These are phyloP conservation scores for Aspergillus ruber DNA, from an alignment of 2,329 filamentous ascomycete genomes.

Conservation along the genomic window DNA sequence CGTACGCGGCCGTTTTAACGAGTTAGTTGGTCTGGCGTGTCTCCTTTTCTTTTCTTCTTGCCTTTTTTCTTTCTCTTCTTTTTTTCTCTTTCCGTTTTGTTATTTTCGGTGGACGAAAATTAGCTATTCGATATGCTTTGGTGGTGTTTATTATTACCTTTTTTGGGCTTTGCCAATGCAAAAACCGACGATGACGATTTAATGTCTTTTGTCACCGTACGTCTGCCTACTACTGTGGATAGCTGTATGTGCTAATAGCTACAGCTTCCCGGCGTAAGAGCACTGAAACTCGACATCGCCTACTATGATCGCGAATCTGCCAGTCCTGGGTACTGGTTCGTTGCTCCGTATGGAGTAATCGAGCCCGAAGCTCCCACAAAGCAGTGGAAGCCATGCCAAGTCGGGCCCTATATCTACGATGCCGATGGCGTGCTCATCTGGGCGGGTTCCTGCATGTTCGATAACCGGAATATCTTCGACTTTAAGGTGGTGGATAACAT, in stretches of 20 bases:
- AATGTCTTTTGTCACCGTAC: constrained; percentile 29
- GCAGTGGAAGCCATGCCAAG: constrained; percentile 36
- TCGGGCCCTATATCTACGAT: constrained; percentile 46
- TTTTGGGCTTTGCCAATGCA: constrained; percentile 7
- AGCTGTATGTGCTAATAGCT: background rate
- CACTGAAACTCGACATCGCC: constrained; percentile 22
- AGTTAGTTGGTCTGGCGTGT: too few species aligned
- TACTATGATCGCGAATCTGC: constrained; percentile 19
- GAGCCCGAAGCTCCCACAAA: constrained; percentile 18
- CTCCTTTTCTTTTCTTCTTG: constrained; percentile 4
- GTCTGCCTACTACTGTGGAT: too few species aligned
- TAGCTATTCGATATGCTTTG: constrained; percentile 17
- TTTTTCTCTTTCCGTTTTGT: too few species aligned
- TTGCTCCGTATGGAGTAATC: constrained; percentile 37
- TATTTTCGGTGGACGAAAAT: background rate
- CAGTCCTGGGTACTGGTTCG: constrained; percentile 44
- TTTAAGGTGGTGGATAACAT: constrained; percentile 41
- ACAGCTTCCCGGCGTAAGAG: constrained; percentile 20
- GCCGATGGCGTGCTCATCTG: constrained; percentile 44
- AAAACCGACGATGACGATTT: constrained; percentile 18
- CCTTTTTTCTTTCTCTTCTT: background rate
- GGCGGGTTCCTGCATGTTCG: constrained; percentile 42
- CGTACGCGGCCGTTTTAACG: too few species aligned
- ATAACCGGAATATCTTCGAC: constrained; percentile 44
- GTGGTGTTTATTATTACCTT: constrained; percentile 17